Percentiles rank a stretch among this genome's conserved stretches.
Evolutionary conservation across 2,329 filamentous ascomycete genomes (phyloP).

Genomic region (Cladorrhinum sp.): DNA sequence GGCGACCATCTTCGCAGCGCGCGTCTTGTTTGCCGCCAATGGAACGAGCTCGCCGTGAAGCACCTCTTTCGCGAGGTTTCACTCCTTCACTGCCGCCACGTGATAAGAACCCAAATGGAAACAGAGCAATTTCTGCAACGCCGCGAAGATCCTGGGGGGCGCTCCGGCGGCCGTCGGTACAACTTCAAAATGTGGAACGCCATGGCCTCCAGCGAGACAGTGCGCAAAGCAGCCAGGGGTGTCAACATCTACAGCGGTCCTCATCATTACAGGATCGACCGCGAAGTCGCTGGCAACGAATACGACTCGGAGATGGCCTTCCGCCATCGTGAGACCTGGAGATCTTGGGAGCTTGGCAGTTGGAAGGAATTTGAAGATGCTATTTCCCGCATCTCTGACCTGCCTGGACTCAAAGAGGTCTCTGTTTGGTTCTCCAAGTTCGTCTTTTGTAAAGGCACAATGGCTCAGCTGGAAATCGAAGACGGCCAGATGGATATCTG

Average conservation of each 20-base stretch:
- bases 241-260: conserved; percentile 24
- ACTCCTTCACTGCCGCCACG: neutral
- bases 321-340: neutral
- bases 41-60: neutral
- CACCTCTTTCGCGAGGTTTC: neutral
- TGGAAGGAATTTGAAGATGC: conserved; percentile 7
- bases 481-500: neutral
- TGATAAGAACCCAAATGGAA: too few relatives aligned
- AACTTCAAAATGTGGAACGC: conserved; percentile 9
- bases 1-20: neutral
- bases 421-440: conserved; percentile 8
- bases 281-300: neutral
- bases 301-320: neutral
- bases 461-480: too few relatives aligned
- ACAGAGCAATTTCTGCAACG: neutral
- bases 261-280: neutral
- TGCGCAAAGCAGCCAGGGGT: conserved; percentile 8
- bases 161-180: too few relatives aligned
- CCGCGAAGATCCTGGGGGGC: too few relatives aligned
- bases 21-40: neutral
- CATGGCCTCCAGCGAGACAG: neutral
- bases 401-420: conserved; percentile 17
- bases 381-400: conserved; percentile 11
- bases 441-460: too few relatives aligned
- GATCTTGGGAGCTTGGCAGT: neutral